Percentiles rank a stretch among this genome's conserved stretches.
Conservation (phyloP, 2,329 filamentous ascomycete species). For the Colletotrichum aenigma region DNA sequence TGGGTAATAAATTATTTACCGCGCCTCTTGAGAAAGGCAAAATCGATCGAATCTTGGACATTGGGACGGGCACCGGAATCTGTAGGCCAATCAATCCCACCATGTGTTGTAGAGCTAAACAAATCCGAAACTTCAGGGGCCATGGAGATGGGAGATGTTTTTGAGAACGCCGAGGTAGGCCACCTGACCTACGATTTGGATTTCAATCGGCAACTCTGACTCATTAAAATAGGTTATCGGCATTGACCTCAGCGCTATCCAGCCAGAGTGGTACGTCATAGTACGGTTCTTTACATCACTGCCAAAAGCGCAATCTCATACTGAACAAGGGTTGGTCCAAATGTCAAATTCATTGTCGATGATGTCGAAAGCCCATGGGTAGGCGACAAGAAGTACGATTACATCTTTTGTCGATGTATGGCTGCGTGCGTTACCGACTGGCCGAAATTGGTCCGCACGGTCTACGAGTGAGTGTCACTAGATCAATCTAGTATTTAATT, state of each 20-base stretch:
- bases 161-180: not conserved
- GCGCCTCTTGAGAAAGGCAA: not conserved
- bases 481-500: not conserved
- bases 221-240: conserved; percentile 29
- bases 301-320: not conserved
- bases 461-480: conserved; percentile 22
- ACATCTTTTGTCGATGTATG: conserved; percentile 40
- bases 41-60: conserved; percentile 51
- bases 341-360: conserved; percentile 41
- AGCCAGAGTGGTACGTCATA: conserved; percentile 27
- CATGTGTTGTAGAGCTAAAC: not conserved
- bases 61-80: conserved; percentile 60
- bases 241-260: conserved; percentile 33
- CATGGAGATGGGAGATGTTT: not conserved
- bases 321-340: conserved; percentile 29
- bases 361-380: conserved; percentile 34
- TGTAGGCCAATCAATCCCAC: not conserved
- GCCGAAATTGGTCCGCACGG: conserved; percentile 24
- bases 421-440: conserved; percentile 34
- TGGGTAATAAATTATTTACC: not conserved
- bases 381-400: conserved; percentile 30
- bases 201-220: not conserved
- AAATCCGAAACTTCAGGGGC: not conserved
- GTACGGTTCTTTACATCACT: fast-evolving
- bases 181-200: not conserved